Evolutionary conservation across 208 protist genomes (phyloP).

Genomic region (Willaertia magna): DNA sequence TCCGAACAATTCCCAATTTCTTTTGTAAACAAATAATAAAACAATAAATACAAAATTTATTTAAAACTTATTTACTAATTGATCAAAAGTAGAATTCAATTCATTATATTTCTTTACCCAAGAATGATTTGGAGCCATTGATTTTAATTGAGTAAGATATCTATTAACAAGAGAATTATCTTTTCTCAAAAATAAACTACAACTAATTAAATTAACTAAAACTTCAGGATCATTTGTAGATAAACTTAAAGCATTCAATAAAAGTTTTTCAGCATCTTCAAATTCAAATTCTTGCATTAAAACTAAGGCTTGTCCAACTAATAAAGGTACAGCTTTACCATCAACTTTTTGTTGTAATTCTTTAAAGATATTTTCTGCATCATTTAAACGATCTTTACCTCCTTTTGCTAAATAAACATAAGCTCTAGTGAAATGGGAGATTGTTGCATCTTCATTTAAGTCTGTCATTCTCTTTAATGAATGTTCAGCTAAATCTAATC

Average conservation of each 20-base stretch:
- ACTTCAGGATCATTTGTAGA: slow-evolving; percentile 51
- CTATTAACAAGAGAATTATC: slow-evolving; percentile 1
- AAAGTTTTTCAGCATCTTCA: slow-evolving; percentile 47
- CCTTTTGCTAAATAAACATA: slow-evolving; percentile 48
- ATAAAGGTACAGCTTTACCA: slow-evolving; percentile 46
- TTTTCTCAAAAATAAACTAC: slow-evolving; percentile 15
- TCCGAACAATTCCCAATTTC: too few species aligned
- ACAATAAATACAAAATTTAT: too few species aligned
- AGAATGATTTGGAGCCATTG: slow-evolving; percentile 3
- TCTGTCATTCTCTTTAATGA: slow-evolving; percentile 58
- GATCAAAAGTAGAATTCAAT: not conserved
- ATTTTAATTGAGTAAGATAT: slow-evolving; percentile 19
- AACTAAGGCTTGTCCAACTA: slow-evolving; percentile 56
- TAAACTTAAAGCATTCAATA: slow-evolving; percentile 54
- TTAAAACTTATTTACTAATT: not conserved
- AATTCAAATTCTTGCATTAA: slow-evolving; percentile 47
- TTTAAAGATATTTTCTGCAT: slow-evolving; percentile 52
- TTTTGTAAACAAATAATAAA: too few species aligned
- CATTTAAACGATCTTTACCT: slow-evolving; percentile 24
- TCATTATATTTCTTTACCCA: slow-evolving; percentile 15
- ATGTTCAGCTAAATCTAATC: slow-evolving; percentile 47
- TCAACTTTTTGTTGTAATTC: slow-evolving; percentile 50
- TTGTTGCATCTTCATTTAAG: slow-evolving; percentile 56
- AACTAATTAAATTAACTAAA: slow-evolving; percentile 43
- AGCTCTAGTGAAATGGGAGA: slow-evolving; percentile 52